Evolutionary conservation across 768 basidiomycete genomes (phyloP).

Genomic region (Chalciporus chontae): DNA sequence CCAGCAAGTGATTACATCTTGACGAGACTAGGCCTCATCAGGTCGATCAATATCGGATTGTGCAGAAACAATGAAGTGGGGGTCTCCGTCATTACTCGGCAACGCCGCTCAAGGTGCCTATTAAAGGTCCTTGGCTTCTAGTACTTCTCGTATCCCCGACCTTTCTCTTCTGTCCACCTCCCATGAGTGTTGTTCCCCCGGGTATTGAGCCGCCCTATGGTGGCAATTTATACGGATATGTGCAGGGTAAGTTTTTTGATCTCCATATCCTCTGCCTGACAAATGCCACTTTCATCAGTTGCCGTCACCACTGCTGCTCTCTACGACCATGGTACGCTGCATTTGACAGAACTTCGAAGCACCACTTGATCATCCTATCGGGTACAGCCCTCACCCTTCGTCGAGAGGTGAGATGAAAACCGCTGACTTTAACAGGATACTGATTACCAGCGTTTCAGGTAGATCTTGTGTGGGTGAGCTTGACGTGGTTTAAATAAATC

Average conservation of each 20-base stretch:
- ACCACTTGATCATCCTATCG: background rate
- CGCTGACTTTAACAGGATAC: background rate
- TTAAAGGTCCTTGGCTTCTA: constrained; percentile 14
- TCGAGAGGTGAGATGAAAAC: constrained; percentile 26
- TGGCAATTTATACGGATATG: constrained; percentile 15
- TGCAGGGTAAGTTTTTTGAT: constrained; percentile 17
- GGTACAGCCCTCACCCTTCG: constrained; percentile 21
- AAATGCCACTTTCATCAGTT: constrained; percentile 17
- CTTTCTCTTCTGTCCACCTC: background rate
- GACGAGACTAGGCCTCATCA: constrained; percentile 5
- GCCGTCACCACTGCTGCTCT: constrained; percentile 26
- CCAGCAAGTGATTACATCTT: background rate
- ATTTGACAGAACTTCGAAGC: background rate
- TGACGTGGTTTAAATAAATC: background rate
- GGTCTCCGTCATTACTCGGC: constrained; percentile 1
- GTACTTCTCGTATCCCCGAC: background rate
- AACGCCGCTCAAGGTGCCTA: background rate
- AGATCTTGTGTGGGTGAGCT: constrained; percentile 30
- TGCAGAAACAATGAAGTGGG: constrained; percentile 2
- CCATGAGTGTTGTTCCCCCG: constrained; percentile 24
- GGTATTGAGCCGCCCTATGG: background rate
- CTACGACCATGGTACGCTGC: constrained; percentile 26
- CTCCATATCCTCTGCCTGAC: background rate
- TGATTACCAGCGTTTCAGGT: constrained; percentile 15
- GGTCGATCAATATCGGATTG: constrained; percentile 7